Base-by-base conservation (phyloP, 345 rosid genomes). In the Rhodomyrtus tomentosa region DNA sequence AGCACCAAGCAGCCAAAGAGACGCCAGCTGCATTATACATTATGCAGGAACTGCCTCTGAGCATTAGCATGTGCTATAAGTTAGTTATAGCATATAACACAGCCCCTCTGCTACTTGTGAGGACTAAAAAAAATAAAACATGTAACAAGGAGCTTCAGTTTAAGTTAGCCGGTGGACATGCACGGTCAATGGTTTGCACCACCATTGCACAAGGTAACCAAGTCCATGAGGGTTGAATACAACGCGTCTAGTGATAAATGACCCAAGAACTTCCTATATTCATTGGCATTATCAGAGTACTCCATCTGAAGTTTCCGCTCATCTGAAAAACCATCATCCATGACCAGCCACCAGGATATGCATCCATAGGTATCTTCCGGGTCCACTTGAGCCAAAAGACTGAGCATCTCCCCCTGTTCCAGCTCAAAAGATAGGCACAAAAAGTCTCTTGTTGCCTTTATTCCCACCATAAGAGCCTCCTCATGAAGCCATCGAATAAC, bases 401-500 rank as follows among this genome's bases (percentile, higher is more conserved):
- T 95, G 42, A 95, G 92, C 72, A 92, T 90, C 84, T 94, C 98
- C 48, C 98, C 96, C 86, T 92, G 98, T 81, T 91, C 97, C 74
- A 97, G 91, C 93, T 97, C 98, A 73, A 97, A 89, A 2, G 98
- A 92, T 89, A 97, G 74, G 81, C 93, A 90, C 76, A 95, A 87
- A 84, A 95, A 95, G 82, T 95, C 98, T 2, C 96, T 82, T 85
- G 89, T 92, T 55, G 93, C 96, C 85, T 97, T 97, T 83, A 92
- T 91, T 83, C 98, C 98, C 29, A 94, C 96, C 68, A 83, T 91
- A 80, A 93, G 93, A 12, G 98, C 99, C 91, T 94, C 98, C 88
- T 93, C 98, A 5, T 94, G 94, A 73, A 97, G 93, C 98, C 99
- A 97, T 21, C 93, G 91, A 82, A 97, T 93, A n/a, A 96, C 93